Conservation (phyloP, 2,329 filamentous ascomycete species). For the Peltaster fructicola region DNA sequence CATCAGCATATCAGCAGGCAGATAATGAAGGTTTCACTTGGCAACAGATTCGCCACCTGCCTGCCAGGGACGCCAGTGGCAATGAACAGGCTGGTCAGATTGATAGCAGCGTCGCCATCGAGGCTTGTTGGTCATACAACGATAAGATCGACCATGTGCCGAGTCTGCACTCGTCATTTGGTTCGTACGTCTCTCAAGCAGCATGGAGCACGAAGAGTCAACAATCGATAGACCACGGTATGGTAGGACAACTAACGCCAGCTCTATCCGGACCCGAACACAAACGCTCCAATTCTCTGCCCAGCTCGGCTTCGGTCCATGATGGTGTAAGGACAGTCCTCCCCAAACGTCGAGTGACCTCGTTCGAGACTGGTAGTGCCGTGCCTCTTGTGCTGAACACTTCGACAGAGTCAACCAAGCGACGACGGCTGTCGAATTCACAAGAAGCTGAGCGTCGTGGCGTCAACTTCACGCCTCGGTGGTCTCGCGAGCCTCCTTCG, state of each 20-base stretch:
- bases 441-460: slow-evolving; percentile 24
- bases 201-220: slow-evolving; percentile 21
- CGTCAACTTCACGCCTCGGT: slow-evolving; percentile 24
- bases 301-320: slow-evolving; percentile 7
- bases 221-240: slow-evolving; percentile 8
- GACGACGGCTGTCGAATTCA: slow-evolving; percentile 39
- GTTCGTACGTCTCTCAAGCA: slow-evolving; percentile 19
- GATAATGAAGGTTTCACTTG: slow-evolving; percentile 48
- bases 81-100: slow-evolving; percentile 43
- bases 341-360: slow-evolving; percentile 16
- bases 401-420: slow-evolving; percentile 24
- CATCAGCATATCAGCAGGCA: slow-evolving; percentile 56
- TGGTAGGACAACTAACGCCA: slow-evolving; percentile 18
- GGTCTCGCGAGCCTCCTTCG: slow-evolving; percentile 26
- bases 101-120: slow-evolving; percentile 10
- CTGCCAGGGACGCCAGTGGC: slow-evolving; percentile 28
- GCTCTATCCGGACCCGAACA: slow-evolving; percentile 14
- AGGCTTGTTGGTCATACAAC: slow-evolving; percentile 47
- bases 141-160: slow-evolving; percentile 43
- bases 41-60: slow-evolving; percentile 48
- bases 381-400: slow-evolving; percentile 16
- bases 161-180: slow-evolving; percentile 30
- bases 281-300: slow-evolving; percentile 13
- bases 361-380: slow-evolving; percentile 14
- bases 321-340: slow-evolving; percentile 6